Evolutionary conservation across 176 grass and related monocot species (phyloP), one percentile per base, ranked within the genome.

Genomic region (Musa itinerans): DNA sequence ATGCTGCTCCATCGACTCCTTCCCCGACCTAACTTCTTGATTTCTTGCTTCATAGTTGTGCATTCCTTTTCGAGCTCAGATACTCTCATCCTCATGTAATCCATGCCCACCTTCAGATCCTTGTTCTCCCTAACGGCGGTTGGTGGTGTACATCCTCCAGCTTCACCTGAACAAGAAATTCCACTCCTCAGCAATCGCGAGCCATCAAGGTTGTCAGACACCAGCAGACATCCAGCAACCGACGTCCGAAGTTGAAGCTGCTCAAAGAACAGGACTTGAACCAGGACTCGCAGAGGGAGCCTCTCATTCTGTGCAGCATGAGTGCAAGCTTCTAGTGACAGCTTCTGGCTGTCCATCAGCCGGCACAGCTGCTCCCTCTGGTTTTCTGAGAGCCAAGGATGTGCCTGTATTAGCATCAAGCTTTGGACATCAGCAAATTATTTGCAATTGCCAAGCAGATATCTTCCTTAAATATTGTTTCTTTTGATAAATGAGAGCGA

Each of bases 331-430:
- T 69, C 67, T 17, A 69, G 9, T 9, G 67, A 50, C 26, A 69
- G 67, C 67, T 69, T 69, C 67, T 69, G 67, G 67, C 67, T 50
- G 29, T 69, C 67, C 34, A 69, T 69, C 67, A 69, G 29, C 15
- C 67, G 5, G 29, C 67, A 69, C 6, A 69, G 10, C 48, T 69
- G 67, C 17, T 69, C 67, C 67, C 67, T 50, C 29, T 69, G 26
- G 17, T 34, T 9, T 29, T 69, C 67, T 1, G 67, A 13, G 9
- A 69, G 34, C 67, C 67, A 69, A 48, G 16, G 67, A 15, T 69
- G 67, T 69, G 67, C 67, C 67, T 69, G 67, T 10, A 69, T 69
- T 9, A 43, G 11, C 11, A 64, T 64, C 29, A 34, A 34, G 29
- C 29, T 34, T 5, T 34, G 29, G 29, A 0, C 29, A 34, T 34